Percentiles rank a stretch among this genome's conserved stretches.
phyloP scores from a whole-genome alignment of 2,329 filamentous ascomycete species.

The Stylonectria norvegica region DNA sequence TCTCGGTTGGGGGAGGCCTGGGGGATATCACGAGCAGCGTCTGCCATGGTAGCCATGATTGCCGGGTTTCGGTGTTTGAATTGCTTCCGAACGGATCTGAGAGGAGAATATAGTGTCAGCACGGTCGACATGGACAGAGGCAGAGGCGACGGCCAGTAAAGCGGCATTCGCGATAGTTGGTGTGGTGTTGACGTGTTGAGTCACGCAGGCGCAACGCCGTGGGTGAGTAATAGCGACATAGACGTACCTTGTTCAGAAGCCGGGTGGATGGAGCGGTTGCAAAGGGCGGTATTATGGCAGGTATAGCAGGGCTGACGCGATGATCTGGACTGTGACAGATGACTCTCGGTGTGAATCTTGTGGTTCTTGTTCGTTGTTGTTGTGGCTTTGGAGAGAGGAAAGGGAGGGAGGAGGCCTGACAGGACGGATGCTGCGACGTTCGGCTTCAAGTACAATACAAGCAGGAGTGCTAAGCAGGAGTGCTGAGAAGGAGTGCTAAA shows the following conservation, averaged over 20 bases:
- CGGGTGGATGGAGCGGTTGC: constrained; percentile 24
- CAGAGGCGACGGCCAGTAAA: constrained; percentile 8
- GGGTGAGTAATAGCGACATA: constrained; percentile 8
- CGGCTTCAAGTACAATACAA: constrained; percentile 28
- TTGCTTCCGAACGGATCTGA: constrained; percentile 47
- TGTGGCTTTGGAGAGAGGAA: constrained; percentile 44
- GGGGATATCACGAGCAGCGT: constrained; percentile 65
- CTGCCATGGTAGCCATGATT: constrained; percentile 63
- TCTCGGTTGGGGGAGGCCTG: constrained; percentile 60
- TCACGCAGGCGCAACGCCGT: constrained; percentile 15
- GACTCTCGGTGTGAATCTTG: constrained; percentile 52
- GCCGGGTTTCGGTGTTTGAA: constrained; percentile 33
- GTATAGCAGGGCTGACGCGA: constrained; percentile 49
- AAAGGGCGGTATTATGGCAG: constrained; percentile 28
- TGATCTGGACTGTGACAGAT: constrained; percentile 59
- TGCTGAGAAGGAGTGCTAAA: no score
- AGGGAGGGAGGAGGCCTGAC: constrained; percentile 33
- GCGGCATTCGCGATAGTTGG: constrained; percentile 10
- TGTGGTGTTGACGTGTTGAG: constrained; percentile 18
- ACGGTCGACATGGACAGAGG: constrained; percentile 5
- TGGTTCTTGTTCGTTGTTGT: constrained; percentile 49
- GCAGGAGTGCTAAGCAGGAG: no score
- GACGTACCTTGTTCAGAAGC: constrained; percentile 36
- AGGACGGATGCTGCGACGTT: constrained; percentile 21
- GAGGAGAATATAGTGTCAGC: constrained; percentile 16